Conservation (phyloP, 2,329 filamentous ascomycete species). For the Neofusicoccum umdonicola region DNA sequence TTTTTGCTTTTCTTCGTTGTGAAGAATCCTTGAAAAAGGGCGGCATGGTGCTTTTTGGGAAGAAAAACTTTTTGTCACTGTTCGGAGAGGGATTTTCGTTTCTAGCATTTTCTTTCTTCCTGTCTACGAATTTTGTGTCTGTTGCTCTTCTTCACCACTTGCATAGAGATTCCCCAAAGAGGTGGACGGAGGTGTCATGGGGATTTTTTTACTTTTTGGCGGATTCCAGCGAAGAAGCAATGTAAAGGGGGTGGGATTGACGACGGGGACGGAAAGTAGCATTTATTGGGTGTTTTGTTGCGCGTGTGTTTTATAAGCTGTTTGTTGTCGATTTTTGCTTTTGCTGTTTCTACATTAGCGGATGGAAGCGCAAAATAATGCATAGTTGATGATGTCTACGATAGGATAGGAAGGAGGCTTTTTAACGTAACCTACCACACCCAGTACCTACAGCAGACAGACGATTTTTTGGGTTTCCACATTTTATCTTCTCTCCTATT, state of each 20-base stretch:
- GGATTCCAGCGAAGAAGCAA: neutral
- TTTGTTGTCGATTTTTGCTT: neutral
- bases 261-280: constrained; percentile 3
- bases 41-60: constrained; percentile 13
- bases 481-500: neutral
- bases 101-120: neutral
- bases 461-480: neutral
- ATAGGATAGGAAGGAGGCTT: constrained; percentile 15
- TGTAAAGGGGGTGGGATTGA: neutral
- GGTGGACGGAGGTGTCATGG: constrained; percentile 4
- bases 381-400: constrained; percentile 14
- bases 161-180: constrained; percentile 16
- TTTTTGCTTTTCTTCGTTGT: neutral
- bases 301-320: neutral
- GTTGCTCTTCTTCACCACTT: constrained; percentile 4
- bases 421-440: constrained; percentile 12
- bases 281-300: constrained; percentile 13
- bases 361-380: neutral
- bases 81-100: constrained; percentile 6
- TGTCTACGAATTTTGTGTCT: neutral
- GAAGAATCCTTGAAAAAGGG: constrained; percentile 10
- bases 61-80: neutral
- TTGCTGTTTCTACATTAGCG: constrained; percentile 6
- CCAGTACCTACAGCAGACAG: constrained; percentile 9
- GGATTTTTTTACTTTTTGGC: constrained; percentile 3